Evolutionary conservation across 2,329 filamentous ascomycete genomes (phyloP), one percentile per base, ranked within the genome.

Genomic region (Aureobasidium sp.): DNA sequence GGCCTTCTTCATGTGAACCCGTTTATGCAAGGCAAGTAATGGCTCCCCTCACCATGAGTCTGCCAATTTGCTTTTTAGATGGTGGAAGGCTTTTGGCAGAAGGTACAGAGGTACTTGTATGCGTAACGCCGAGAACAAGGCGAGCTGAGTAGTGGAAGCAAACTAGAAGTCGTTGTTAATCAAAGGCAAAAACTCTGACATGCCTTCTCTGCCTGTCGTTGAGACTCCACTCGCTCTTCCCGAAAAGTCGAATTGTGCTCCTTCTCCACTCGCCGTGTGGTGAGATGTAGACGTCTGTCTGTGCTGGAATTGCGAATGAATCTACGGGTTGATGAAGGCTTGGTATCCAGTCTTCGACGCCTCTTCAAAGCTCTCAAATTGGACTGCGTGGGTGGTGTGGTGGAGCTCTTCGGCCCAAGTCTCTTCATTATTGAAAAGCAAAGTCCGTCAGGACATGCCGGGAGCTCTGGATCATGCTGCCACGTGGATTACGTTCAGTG

Each of bases 301-400:
- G 45, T 49, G 45, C 34, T 30, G 45, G 11, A 16, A 38, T 49
- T 49, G 34, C 45, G 45, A 38, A 49, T 49, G 45, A 32, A 38
- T 27, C 24, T 29, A 16, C 12, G 17, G 34, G 45, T 34, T 49
- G 45, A 6, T 4, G 11, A 19, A 30, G 34, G 34, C 24, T 39
- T 39, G 30, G 3, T 22, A 25, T 12, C 11, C 8, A 5, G 3
- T 39, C 34, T 24, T 27, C 32, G 45, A 24, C 45, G 30, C 24
- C 22, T 38, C n/a, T 39, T 27, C 32, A 34, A 24, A 32, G 30
- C 24, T 16, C 29, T n/a, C 30, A 16, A n/a, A 21, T 17, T 34
- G 45, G 32, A 37, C 30, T 17, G 17, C 30, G 44, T 37, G n/a
- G n/a, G 44, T 48, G 30, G 21, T 37, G 44, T 48, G 12, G 30